phyloP scores from a whole-genome alignment of 169 alveolate genomes.

The Cryptosporidium meleagridis region DNA sequence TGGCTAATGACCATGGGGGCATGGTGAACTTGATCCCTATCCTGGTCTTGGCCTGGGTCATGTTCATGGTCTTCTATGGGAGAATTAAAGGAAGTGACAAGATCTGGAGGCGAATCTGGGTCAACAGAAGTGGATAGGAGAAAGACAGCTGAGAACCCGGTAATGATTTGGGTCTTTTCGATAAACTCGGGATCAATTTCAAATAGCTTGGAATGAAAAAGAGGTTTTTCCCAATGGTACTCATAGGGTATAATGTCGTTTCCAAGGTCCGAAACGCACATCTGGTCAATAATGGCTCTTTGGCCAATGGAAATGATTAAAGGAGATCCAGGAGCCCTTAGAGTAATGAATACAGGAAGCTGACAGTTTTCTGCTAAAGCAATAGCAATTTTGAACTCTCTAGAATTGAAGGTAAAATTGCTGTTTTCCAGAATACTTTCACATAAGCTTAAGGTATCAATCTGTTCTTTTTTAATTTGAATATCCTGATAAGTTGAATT shows the following conservation, averaged over 20 bases:
- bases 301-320: conserved; percentile 66
- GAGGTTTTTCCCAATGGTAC: conserved; percentile 55
- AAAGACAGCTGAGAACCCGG: conserved; percentile 71
- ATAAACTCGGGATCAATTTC: conserved; percentile 25
- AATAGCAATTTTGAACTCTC: conserved; percentile 64
- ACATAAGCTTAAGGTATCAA: conserved; percentile 43
- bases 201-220: conserved; percentile 18
- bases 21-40: not conserved
- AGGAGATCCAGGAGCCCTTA: conserved; percentile 67
- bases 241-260: conserved; percentile 27
- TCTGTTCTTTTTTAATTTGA: conserved; percentile 59
- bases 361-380: conserved; percentile 73
- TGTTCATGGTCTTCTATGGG: not conserved
- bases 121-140: conserved; percentile 4
- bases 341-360: conserved; percentile 54
- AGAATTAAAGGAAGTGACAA: conserved; percentile 3
- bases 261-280: conserved; percentile 22
- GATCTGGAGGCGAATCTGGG: not conserved
- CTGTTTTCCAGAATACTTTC: conserved; percentile 16
- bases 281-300: conserved; percentile 68
- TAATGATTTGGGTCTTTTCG: conserved; percentile 35
- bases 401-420: conserved; percentile 52
- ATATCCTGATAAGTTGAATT: conserved; percentile 63
- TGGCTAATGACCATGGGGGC: not conserved
- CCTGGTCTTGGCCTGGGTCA: not conserved